Percentiles rank a stretch among this genome's conserved stretches.
These are phyloP conservation scores for Kluyveromyces siamensis DNA, from an alignment of 805 yeast species.

Conservation along the genomic window DNA sequence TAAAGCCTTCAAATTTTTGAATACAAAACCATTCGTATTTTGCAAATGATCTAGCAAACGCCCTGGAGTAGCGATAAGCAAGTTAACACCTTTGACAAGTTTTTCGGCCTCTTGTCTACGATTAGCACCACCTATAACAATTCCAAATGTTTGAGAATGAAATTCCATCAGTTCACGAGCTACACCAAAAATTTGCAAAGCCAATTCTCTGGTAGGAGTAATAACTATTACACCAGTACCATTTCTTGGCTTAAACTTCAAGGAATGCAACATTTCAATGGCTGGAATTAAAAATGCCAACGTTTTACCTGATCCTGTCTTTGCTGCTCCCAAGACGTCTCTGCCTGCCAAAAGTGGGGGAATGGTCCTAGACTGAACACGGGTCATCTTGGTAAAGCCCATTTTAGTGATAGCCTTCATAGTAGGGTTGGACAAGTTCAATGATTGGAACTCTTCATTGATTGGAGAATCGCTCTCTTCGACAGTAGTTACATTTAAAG, in stretches of 20 bases:
- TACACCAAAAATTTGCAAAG: slow-evolving; percentile 95
- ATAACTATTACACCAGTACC: slow-evolving; percentile 96
- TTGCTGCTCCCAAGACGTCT: slow-evolving; percentile 98
- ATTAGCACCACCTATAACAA: slow-evolving; percentile 97
- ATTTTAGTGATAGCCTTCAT: slow-evolving; percentile 69
- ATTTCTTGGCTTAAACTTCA: slow-evolving; percentile 93
- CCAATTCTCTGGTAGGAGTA: slow-evolving; percentile 96
- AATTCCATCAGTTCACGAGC: slow-evolving; percentile 87
- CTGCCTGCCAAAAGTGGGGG: slow-evolving; percentile 95
- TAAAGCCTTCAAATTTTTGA: slow-evolving; percentile 87
- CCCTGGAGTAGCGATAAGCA: slow-evolving; percentile 96
- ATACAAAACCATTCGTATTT: slow-evolving; percentile 87
- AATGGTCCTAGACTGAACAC: slow-evolving; percentile 90
- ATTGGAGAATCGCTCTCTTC: background rate
- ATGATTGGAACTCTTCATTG: slow-evolving; percentile 33
- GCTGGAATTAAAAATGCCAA: slow-evolving; percentile 94
- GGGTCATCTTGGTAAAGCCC: slow-evolving; percentile 91
- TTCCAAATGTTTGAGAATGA: slow-evolving; percentile 91
- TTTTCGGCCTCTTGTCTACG: slow-evolving; percentile 97
- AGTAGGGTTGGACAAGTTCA: slow-evolving; percentile 75
- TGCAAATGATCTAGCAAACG: slow-evolving; percentile 93
- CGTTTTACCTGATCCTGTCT: slow-evolving; percentile 98
- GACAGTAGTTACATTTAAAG: background rate
- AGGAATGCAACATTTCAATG: slow-evolving; percentile 78
- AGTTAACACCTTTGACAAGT: slow-evolving; percentile 84